phyloP scores from a whole-genome alignment of 2,329 filamentous ascomycete species.

The Phialocephala sp. region DNA sequence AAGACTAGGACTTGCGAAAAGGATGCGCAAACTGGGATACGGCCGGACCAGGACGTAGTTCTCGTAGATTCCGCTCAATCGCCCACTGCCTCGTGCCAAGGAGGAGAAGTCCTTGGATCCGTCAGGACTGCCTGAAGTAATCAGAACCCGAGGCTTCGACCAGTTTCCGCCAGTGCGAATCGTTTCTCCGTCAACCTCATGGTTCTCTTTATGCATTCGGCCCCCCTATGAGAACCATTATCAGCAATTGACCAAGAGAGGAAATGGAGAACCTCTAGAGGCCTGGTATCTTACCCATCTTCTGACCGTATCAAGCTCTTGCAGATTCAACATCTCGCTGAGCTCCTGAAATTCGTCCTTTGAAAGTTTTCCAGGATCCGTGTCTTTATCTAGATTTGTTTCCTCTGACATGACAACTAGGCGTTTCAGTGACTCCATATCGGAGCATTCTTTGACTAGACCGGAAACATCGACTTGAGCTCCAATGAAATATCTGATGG shows the following conservation, averaged over 20 bases:
- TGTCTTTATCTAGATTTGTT: conserved; percentile 39
- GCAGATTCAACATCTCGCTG: conserved; percentile 71
- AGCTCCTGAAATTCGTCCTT: conserved; percentile 70
- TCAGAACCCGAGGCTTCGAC: conserved; percentile 49
- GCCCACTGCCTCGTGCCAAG: conserved; percentile 38
- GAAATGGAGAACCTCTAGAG: neutral
- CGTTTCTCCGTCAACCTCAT: conserved; percentile 52
- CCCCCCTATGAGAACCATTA: conserved; percentile 52
- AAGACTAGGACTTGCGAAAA: conserved; percentile 72
- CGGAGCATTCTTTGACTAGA: conserved; percentile 64
- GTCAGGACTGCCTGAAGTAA: conserved; percentile 45
- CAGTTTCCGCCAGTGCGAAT: conserved; percentile 42
- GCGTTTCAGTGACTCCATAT: conserved; percentile 61
- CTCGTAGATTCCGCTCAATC: conserved; percentile 53
- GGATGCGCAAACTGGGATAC: conserved; percentile 67
- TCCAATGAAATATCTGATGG: conserved; percentile 68
- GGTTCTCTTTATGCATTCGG: conserved; percentile 58
- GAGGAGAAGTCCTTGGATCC: conserved; percentile 13
- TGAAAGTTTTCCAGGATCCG: conserved; percentile 32
- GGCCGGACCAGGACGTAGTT: conserved; percentile 70
- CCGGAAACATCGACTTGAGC: conserved; percentile 70
- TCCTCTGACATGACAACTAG: conserved; percentile 46
- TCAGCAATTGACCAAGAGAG: neutral
- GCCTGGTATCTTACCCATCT: conserved; percentile 44
- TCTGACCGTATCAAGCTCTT: conserved; percentile 69